These are phyloP conservation scores for Eutypa lata DNA, from an alignment of 2,329 filamentous ascomycete species.

Conservation along the genomic window DNA sequence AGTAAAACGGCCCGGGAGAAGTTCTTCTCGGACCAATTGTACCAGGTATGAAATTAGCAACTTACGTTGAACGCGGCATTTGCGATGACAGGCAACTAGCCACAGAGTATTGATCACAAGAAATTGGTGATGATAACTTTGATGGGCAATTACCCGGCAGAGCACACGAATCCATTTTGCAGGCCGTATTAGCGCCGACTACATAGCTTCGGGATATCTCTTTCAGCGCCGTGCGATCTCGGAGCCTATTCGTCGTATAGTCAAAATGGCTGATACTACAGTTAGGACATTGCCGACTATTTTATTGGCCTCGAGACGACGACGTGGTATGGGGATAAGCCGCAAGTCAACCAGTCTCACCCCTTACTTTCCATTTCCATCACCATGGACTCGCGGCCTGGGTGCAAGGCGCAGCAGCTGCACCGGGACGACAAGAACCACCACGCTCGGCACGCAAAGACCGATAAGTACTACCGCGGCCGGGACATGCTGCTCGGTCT, in stretches of 20 bases:
- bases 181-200: too few relatives aligned
- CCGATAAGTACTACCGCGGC: conserved; percentile 20
- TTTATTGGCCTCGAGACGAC: conserved; percentile 33
- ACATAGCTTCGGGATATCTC: too few relatives aligned
- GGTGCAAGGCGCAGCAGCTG: conserved; percentile 28
- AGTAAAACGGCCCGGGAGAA: conserved; percentile 33
- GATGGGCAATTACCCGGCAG: too few relatives aligned
- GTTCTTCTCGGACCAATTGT: conserved; percentile 31
- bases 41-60: conserved; percentile 20
- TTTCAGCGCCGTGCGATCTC: too few relatives aligned
- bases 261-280: too few relatives aligned
- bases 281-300: conserved; percentile 22
- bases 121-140: too few relatives aligned
- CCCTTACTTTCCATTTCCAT: conserved; percentile 35
- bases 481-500: conserved; percentile 34
- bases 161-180: too few relatives aligned
- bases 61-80: too few relatives aligned
- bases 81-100: too few relatives aligned
- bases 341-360: conserved; percentile 28
- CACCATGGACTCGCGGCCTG: conserved; percentile 32
- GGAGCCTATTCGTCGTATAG: too few relatives aligned
- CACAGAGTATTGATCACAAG: too few relatives aligned
- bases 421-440: conserved; percentile 39
- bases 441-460: conserved; percentile 28
- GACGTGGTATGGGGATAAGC: conserved; percentile 29